Percentiles rank a stretch among this genome's conserved stretches.
Evolutionary conservation across 352 stramenopile species (phyloP).

Genomic region (Pythium oligandrum): DNA sequence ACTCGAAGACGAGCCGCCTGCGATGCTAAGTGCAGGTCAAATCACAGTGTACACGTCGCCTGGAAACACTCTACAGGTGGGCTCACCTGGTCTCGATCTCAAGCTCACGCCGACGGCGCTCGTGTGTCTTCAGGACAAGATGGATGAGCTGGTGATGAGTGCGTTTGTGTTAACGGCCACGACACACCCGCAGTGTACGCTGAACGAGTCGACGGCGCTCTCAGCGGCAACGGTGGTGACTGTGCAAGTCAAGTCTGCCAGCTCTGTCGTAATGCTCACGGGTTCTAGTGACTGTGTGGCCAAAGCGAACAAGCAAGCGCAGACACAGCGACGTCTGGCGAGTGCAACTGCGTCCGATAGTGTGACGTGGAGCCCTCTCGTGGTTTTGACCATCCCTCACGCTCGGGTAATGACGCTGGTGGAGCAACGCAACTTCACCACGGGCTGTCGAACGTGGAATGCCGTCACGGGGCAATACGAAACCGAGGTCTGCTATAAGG

Average conservation of each 20-base stretch:
- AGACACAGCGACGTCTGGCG: constrained; percentile 4
- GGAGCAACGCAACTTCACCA: constrained; percentile 60
- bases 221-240: constrained; percentile 40
- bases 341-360: constrained; percentile 1
- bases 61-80: constrained; percentile 16
- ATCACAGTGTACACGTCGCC: constrained; percentile 33
- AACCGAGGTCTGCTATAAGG: constrained; percentile 55
- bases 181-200: constrained; percentile 37
- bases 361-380: constrained; percentile 30
- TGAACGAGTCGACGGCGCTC: constrained; percentile 34
- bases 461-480: constrained; percentile 27
- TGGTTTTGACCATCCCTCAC: constrained; percentile 48
- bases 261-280: too few species aligned
- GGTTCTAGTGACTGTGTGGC: too few species aligned
- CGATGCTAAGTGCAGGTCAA: constrained; percentile 20
- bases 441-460: constrained; percentile 53
- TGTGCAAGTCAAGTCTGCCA: constrained; percentile 31
- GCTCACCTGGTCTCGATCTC: not conserved
- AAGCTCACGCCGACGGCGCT: constrained; percentile 37
- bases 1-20: constrained; percentile 31
- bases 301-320: constrained; percentile 3
- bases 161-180: constrained; percentile 30
- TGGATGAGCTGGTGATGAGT: constrained; percentile 38
- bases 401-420: constrained; percentile 28
- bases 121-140: constrained; percentile 25